phyloP scores from a whole-genome alignment of 2,329 filamentous ascomycete species.

The Incumbomyces lentus region DNA sequence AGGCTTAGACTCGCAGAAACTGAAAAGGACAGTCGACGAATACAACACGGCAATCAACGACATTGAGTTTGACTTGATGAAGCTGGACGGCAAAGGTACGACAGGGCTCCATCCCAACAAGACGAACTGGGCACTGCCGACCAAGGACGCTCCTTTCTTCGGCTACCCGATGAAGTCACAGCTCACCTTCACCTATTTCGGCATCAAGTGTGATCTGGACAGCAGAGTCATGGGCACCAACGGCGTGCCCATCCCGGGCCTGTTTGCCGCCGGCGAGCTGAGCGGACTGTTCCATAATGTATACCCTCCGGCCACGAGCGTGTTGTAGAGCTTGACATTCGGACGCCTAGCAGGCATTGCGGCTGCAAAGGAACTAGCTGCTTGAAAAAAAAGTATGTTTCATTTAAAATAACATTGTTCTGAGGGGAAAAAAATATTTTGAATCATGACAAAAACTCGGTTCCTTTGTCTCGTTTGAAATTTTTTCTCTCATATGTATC shows the following conservation, averaged over 20 bases:
- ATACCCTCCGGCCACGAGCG: slow-evolving; percentile 16
- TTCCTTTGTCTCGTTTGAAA: too few relatives aligned
- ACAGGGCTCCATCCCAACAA: slow-evolving; percentile 29
- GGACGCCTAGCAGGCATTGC: slow-evolving; percentile 13
- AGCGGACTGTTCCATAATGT: slow-evolving; percentile 15
- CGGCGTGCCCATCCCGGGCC: slow-evolving; percentile 29
- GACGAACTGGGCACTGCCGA: slow-evolving; percentile 30
- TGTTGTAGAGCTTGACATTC: slow-evolving; percentile 16
- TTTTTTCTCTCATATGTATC: too few relatives aligned
- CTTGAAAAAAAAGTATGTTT: too few relatives aligned
- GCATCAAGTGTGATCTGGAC: slow-evolving; percentile 30
- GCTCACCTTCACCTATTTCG: slow-evolving; percentile 28
- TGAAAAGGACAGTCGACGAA: slow-evolving; percentile 31
- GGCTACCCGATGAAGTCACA: slow-evolving; percentile 25
- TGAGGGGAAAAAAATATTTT: too few relatives aligned
- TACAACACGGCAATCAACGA: slow-evolving; percentile 31
- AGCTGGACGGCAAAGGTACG: slow-evolving; percentile 32
- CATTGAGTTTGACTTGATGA: slow-evolving; percentile 33
- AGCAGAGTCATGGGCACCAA: slow-evolving; percentile 31
- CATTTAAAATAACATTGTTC: too few relatives aligned
- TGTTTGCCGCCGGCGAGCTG: slow-evolving; percentile 16
- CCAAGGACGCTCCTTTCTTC: slow-evolving; percentile 29
- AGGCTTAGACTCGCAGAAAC: slow-evolving; percentile 26
- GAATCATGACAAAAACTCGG: too few relatives aligned
- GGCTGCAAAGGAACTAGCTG: not conserved